Base-by-base conservation (phyloP, 2,329 filamentous ascomycete genomes). In the Nothophoma quercina region DNA sequence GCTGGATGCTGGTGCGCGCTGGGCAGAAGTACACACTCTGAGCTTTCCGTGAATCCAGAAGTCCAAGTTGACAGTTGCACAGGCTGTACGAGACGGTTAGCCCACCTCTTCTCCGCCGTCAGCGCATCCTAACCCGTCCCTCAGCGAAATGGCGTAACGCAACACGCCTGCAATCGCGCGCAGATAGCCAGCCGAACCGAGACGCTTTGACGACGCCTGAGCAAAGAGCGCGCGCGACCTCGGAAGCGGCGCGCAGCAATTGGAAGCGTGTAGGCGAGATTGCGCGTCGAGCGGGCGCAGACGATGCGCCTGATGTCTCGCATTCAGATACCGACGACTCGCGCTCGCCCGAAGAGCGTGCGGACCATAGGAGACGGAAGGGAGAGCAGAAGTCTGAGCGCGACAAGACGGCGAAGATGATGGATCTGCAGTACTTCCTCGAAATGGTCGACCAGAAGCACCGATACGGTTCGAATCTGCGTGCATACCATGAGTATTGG, bases 381-480 rank as follows among this genome's bases (percentile, higher is more conserved):
- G 70, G 79, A 7, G 77, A 84, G 60, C 76, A 81, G 50, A 85
- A 83, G 67, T 76, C 77, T 0, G 79, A 83, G 62, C 80, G 87
- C 28, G 85, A 85, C 54, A 84, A 86, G 61, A 85, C 84, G 5
- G 87, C 90, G 1, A 90, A 88, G 71, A 88, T 85, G 71, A 93
- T 96, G 89, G 90, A 91, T 15, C 72, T 96, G 28, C 88, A 90
- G 67, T 96, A 96, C 69, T 96, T 95, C 58, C 79, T 87, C 1
- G 85, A 96, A 66, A 93, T 96, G 88, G 87, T 93, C 7, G 90
- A 95, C 70, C 77, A 87, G 38, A 93, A 96, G 72, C 92, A 97
- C 70, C 85, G 92, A 4, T 96, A 96, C 67, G 93, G 92, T 4
- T 88, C 87, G 46, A 96, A 95, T 62, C 75, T 96, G 42, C 82